Base-by-base conservation (phyloP, 306 rosid genomes). In the Fragaria vesca region DNA sequence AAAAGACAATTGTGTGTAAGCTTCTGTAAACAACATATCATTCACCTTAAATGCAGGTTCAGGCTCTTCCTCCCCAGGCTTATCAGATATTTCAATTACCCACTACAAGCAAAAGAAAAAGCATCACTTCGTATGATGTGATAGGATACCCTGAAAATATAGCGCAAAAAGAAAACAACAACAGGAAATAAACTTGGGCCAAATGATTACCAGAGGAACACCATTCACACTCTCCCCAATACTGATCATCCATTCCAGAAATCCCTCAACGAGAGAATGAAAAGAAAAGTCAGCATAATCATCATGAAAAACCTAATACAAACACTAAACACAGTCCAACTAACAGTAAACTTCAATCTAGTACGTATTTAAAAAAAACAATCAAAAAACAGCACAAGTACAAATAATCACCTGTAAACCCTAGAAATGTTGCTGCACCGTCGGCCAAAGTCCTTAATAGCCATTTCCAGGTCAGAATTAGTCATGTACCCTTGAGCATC, bases 81-180 rank as follows among this genome's bases (percentile, higher is more conserved):
- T 92, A 90, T 95, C 97, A 74, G 98, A 92, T 85, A 95, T 92
- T 90, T 95, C 98, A 74, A 95, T 95, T 69, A 87, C 98, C 98
- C 90, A 92, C 98, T 95, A 77, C 77, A 78, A 24, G 66, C 51
- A 83, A 81, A 51, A 21, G 73, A 6, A 10, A 72, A 72, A 81
- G 61, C 74, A 76, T 55, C 67, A 80, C 68, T 78, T 45, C 58
- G 45, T 60, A 82, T 17, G 55, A 80, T 81, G 73, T 9, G 26
- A 46, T 12, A 4, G 52, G n/a, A 26, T 52, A 63, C 38, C 40
- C 42, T 50, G 70, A 45, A 30, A 40, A 54, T 52, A 13, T 20
- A 17, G 12, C 12, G 32, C 18, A 80, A 69, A 72, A 21, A 30
- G 34, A 24, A 58, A 21, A 9, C n/a, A 62, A 58, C 28, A 73